Evolutionary conservation across 2,329 filamentous ascomycete genomes (phyloP).

Genomic region (Colletotrichum magnum): DNA sequence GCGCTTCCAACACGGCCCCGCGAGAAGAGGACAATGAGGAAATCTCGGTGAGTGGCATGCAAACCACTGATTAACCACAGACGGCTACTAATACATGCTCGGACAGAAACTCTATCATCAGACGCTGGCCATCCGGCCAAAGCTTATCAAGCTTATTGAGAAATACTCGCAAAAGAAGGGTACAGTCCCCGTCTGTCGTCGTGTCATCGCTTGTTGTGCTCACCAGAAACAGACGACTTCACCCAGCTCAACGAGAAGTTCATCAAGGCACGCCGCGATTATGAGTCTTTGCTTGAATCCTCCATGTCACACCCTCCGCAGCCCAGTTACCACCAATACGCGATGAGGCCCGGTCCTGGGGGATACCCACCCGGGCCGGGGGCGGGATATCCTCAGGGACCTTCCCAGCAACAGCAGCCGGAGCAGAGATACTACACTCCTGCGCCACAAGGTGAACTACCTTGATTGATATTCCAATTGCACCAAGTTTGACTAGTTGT

Average conservation of each 20-base stretch:
- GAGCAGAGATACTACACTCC: conserved; percentile 77
- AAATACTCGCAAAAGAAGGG: conserved; percentile 99
- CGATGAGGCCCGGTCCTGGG: conserved; percentile 65
- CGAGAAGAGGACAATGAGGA: conserved; percentile 96
- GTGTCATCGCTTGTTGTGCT: background rate
- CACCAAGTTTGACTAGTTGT: conserved; percentile 47
- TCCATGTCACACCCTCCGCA: conserved; percentile 96
- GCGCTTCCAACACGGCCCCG: conserved; percentile 84
- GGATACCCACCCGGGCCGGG: conserved; percentile 56
- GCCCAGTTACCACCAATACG: conserved; percentile 80
- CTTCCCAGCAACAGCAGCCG: conserved; percentile 48
- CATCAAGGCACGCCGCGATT: conserved; percentile 97
- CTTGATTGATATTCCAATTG: conserved; percentile 38
- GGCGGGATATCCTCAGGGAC: conserved; percentile 57
- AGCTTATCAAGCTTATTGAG: conserved; percentile 97
- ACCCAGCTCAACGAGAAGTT: conserved; percentile 99
- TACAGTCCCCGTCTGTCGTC: conserved; percentile 52
- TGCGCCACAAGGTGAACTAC: conserved; percentile 63
- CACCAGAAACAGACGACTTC: conserved; percentile 82
- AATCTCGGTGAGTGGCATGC: conserved; percentile 77
- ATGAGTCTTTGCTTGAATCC: conserved; percentile 93
- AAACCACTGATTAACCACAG: background rate
- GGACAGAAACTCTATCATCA: conserved; percentile 85
- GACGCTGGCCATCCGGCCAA: conserved; percentile 93
- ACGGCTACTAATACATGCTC: background rate